Percentiles rank a stretch among this genome's conserved stretches.
Evolutionary conservation across 1,284 basidiomycete species (phyloP).

Genomic region (Cutaneotrichosporon dermatis): DNA sequence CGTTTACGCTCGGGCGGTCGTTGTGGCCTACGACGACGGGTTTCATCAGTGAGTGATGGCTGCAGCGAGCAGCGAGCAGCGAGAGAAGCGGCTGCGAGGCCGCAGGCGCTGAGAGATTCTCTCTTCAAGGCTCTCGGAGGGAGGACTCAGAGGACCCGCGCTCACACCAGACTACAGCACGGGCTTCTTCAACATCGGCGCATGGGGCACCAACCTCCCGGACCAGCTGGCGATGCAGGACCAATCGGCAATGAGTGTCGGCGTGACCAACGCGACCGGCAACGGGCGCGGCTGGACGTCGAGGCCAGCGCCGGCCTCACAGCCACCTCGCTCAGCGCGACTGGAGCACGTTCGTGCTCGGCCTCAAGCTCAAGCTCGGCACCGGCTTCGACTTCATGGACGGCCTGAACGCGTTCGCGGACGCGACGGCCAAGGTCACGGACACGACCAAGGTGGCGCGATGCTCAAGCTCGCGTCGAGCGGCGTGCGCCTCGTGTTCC

Average conservation of each 20-base stretch:
- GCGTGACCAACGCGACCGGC: conserved; percentile 33
- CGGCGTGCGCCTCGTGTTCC: conserved; percentile 27
- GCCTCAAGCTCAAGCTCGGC: conserved; percentile 51
- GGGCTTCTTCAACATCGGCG: conserved; percentile 49
- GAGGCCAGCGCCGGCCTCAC: conserved; percentile 39
- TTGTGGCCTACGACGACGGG: conserved; percentile 48
- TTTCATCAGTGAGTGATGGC: conserved; percentile 36
- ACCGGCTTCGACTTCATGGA: conserved; percentile 29
- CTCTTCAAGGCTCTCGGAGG: too few relatives aligned
- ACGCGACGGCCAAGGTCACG: conserved; percentile 40
- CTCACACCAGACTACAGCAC: conserved; percentile 40
- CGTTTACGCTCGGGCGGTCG: conserved; percentile 50
- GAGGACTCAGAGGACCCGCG: background rate
- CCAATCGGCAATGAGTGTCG: conserved; percentile 40
- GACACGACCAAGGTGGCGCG: conserved; percentile 35
- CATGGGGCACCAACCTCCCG: conserved; percentile 46
- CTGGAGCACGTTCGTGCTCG: conserved; percentile 48
- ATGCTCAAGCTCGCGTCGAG: conserved; percentile 30
- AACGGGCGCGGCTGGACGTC: conserved; percentile 44
- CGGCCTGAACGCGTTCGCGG: conserved; percentile 36
- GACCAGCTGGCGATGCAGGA: conserved; percentile 19
- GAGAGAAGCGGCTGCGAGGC: too few relatives aligned
- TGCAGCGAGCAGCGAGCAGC: too few relatives aligned
- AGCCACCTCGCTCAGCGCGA: conserved; percentile 41
- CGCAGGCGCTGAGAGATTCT: too few relatives aligned